Base-by-base conservation (phyloP, 2,329 filamentous ascomycete species). In the Zopfia rhizophila region DNA sequence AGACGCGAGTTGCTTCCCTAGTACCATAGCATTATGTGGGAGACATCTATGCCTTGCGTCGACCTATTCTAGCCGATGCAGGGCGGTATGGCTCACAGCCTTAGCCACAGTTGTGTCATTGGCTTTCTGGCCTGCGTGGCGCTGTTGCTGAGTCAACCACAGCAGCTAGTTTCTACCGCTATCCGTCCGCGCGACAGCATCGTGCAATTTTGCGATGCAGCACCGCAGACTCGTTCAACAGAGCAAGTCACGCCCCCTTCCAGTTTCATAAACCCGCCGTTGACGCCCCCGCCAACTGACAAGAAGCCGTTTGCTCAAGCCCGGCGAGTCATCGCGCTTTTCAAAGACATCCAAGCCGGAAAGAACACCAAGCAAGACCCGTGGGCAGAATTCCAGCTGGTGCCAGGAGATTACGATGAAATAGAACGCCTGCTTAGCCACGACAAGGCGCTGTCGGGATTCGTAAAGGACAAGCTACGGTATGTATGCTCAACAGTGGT, bases 141-240 rank as follows among this genome's bases (percentile, higher is more conserved):
- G 44, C 16, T 44, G 39, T 45, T 54, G 46, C 51, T 54, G 43
- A 54, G 43, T 51, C 47, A 54, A 54, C 46, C 43, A 45, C 37
- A 36, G 39, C 35, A 8, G 7, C 5, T 14, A 24, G 10, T 8
- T 35, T 37, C 31, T 41, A 38, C 37, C 30, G 37, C 30, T n/a
- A 14, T n/a, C 12, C 11, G n/a, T 17, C 30, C 16, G 14, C 18
- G 28, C 38, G 11, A 48, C 44, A 24, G n/a, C 21, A 30, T 17
- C 27, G 16, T 39, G 30, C 35, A 39, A 47, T 40, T 35, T 38
- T 44, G 32, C 16, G 33, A 36, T 14, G 42, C 33, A 51, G 33
- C 18, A n/a, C n/a, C 22, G 18, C 36, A 28, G 22, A 27, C 22
- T 39, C 16, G 19, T 32, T 19, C 13, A 27, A 22, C 30, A 22